Evolutionary conservation across 306 rosid genomes (phyloP).

Genomic region (Bauhinia variegata): DNA sequence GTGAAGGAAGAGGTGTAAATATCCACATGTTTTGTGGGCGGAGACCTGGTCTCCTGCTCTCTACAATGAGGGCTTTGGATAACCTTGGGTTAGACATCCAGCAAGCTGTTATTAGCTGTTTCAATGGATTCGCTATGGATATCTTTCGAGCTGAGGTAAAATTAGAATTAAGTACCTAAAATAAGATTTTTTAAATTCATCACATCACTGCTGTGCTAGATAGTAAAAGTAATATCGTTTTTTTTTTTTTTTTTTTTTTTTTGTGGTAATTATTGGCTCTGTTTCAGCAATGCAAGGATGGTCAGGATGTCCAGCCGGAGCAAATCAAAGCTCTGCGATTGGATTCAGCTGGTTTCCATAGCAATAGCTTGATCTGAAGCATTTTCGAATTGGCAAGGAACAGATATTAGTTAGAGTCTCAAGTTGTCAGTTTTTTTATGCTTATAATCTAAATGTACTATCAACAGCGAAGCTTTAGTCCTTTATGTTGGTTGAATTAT

Average conservation of each 20-base stretch:
- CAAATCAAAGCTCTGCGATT: conserved; percentile 81
- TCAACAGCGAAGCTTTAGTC: neutral
- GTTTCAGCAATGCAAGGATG: conserved; percentile 85
- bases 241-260: neutral
- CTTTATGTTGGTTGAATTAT: neutral
- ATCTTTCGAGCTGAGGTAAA: conserved; percentile 89
- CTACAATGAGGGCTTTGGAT: conserved; percentile 90
- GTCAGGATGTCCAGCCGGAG: conserved; percentile 76
- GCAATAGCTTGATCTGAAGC: conserved; percentile 41
- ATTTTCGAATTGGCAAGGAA: conserved; percentile 2
- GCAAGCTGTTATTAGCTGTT: conserved; percentile 95
- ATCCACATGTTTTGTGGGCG: conserved; percentile 92
- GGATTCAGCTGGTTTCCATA: conserved; percentile 81
- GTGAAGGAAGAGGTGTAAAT: conserved; percentile 88
- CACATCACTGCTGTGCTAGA: too few relatives aligned
- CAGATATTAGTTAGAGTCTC: conserved; percentile 3
- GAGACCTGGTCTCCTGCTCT: conserved; percentile 81
- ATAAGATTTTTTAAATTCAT: neutral
- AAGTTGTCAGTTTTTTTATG: conserved; percentile 23
- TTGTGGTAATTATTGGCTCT: neutral
- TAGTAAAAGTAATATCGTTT: neutral
- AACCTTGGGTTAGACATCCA: conserved; percentile 84
- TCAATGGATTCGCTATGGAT: conserved; percentile 94
- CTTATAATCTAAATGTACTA: conserved; percentile 24
- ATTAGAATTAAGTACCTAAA: neutral